Percentiles rank a stretch among this genome's conserved stretches.
Conservation (phyloP, 2,329 filamentous ascomycete genomes). For the Fusarium nisikadoi region DNA sequence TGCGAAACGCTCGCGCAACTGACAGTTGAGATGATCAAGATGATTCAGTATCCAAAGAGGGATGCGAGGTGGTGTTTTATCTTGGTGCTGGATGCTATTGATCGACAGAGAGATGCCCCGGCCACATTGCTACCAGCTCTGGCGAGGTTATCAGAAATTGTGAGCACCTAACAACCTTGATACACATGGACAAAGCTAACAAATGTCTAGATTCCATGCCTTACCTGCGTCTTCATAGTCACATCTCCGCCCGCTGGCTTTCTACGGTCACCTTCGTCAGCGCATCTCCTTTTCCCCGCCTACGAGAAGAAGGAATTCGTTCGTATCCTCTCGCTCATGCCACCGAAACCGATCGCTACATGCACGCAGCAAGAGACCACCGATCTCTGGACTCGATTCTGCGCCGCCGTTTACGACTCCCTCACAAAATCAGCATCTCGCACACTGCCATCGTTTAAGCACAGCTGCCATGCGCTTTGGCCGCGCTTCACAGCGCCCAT, state of each 20-base stretch:
- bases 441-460: constrained; percentile 78
- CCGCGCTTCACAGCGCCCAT: constrained; percentile 84
- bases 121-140: constrained; percentile 83
- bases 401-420: constrained; percentile 86
- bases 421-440: constrained; percentile 83
- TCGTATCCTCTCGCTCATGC: constrained; percentile 73
- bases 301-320: constrained; percentile 86
- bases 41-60: constrained; percentile 62
- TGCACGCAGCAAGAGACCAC: constrained; percentile 65
- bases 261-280: constrained; percentile 75
- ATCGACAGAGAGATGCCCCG: constrained; percentile 82
- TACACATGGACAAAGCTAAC: neutral
- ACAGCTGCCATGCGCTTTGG: constrained; percentile 82
- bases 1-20: constrained; percentile 87
- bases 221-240: constrained; percentile 82
- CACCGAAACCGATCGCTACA: constrained; percentile 58
- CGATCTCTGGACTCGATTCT: constrained; percentile 84
- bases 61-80: constrained; percentile 70
- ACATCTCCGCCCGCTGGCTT: constrained; percentile 75
- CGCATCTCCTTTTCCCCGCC: constrained; percentile 83
- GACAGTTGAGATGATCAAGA: constrained; percentile 74
- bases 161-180: constrained; percentile 56
- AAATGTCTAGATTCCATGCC: constrained; percentile 74
- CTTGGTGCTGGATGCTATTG: constrained; percentile 88
- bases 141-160: constrained; percentile 82